These are phyloP conservation scores for Crithidia acanthocephali DNA, from an alignment of 208 protist species.

Conservation along the genomic window DNA sequence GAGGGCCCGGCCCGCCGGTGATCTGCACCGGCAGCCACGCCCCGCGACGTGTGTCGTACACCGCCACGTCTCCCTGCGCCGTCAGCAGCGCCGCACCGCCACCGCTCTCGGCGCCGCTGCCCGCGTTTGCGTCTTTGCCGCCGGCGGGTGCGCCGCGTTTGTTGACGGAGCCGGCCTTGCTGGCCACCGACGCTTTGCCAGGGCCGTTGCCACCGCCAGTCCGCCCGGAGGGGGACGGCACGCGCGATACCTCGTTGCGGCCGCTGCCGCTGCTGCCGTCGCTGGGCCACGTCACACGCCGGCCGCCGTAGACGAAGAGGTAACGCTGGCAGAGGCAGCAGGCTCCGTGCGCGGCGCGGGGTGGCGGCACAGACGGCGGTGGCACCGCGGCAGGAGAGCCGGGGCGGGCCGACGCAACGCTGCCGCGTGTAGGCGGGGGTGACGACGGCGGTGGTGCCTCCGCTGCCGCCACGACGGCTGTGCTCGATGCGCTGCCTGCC, in stretches of 20 bases:
- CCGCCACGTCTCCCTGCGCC: conserved; percentile 45
- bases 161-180: conserved; percentile 1
- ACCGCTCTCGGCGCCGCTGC: not conserved
- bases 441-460: not conserved
- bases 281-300: conserved; percentile 36
- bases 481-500: not conserved
- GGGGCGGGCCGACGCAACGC: not conserved
- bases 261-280: conserved; percentile 14
- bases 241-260: not conserved
- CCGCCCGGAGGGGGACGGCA: not conserved
- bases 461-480: not conserved
- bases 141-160: conserved; percentile 11
- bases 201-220: not conserved
- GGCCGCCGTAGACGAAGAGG: conserved; percentile 71
- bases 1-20: conserved; percentile 34
- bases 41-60: conserved; percentile 44
- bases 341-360: conserved; percentile 68
- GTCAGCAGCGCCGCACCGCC: conserved; percentile 12
- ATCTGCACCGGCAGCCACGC: conserved; percentile 60
- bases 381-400: not conserved
- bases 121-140: conserved; percentile 2
- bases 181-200: not conserved
- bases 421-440: not conserved
- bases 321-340: conserved; percentile 62
- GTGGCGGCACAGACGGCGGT: conserved; percentile 30